These are phyloP conservation scores for Populus nigra DNA, from an alignment of 345 rosid genomes.

Conservation along the genomic window DNA sequence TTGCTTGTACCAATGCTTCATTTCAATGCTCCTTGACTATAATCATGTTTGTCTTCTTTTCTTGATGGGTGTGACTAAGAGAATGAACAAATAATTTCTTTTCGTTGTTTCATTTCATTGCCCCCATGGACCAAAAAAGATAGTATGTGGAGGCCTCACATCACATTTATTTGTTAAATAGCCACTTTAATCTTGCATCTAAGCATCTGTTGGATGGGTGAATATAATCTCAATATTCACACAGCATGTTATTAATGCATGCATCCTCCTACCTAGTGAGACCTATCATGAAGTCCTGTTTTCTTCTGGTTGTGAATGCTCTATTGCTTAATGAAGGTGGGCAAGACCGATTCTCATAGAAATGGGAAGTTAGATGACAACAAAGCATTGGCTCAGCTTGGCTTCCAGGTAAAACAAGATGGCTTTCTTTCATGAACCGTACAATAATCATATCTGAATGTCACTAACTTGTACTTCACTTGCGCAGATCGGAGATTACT, in stretches of 20 bases:
- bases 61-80: not conserved
- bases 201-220: not conserved
- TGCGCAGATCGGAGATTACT: slow-evolving; percentile 84
- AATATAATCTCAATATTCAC: not conserved
- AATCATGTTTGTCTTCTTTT: not conserved
- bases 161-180: no score
- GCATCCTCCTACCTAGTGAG: not conserved
- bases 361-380: slow-evolving; percentile 71
- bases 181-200: not conserved
- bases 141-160: no score
- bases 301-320: slow-evolving; percentile 5
- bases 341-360: slow-evolving; percentile 67
- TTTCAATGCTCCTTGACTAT: not conserved
- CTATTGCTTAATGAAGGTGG: slow-evolving; percentile 51
- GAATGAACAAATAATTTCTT: not conserved
- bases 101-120: not conserved
- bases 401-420: slow-evolving; percentile 58
- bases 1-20: not conserved
- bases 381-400: slow-evolving; percentile 69
- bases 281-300: slow-evolving; percentile 1
- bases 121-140: not conserved
- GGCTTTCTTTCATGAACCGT: not conserved
- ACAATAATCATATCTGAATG: not conserved
- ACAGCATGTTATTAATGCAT: not conserved
- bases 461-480: slow-evolving; percentile 8